Evolutionary conservation across 2,329 filamentous ascomycete genomes (phyloP).

Genomic region (Thermothelomyces thermophilus): DNA sequence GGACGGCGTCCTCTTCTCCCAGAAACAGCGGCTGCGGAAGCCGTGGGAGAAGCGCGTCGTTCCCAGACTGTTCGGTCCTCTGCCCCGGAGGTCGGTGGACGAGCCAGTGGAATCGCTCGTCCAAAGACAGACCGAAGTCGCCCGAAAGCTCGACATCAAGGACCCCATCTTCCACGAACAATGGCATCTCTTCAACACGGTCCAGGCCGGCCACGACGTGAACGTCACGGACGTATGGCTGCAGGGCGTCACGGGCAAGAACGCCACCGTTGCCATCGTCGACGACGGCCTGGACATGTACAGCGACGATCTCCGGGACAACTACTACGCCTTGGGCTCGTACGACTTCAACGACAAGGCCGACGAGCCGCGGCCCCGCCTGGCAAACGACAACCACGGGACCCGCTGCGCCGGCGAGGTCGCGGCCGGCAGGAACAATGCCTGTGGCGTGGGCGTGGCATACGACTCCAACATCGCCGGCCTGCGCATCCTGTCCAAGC

Average conservation of each 20-base stretch:
- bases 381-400: slow-evolving; percentile 82
- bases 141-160: slow-evolving; percentile 61
- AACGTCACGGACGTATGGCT: slow-evolving; percentile 95
- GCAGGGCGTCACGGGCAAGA: slow-evolving; percentile 82
- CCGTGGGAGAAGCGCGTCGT: slow-evolving; percentile 48
- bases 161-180: slow-evolving; percentile 92
- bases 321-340: slow-evolving; percentile 89
- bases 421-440: slow-evolving; percentile 81
- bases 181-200: slow-evolving; percentile 87
- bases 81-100: slow-evolving; percentile 24
- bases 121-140: slow-evolving; percentile 53
- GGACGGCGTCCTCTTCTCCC: slow-evolving; percentile 67
- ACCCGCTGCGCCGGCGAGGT: slow-evolving; percentile 95
- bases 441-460: slow-evolving; percentile 92
- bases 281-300: slow-evolving; percentile 96
- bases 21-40: slow-evolving; percentile 59
- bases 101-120: slow-evolving; percentile 39
- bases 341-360: slow-evolving; percentile 92
- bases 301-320: slow-evolving; percentile 83
- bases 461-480: slow-evolving; percentile 88
- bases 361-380: slow-evolving; percentile 70
- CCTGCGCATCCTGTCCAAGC: slow-evolving; percentile 83
- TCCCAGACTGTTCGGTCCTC: slow-evolving; percentile 33
- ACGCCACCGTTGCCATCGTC: slow-evolving; percentile 85
- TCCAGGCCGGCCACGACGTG: slow-evolving; percentile 79